phyloP scores from a whole-genome alignment of 2,329 filamentous ascomycete genomes.

The Pestalotiopsis fici region DNA sequence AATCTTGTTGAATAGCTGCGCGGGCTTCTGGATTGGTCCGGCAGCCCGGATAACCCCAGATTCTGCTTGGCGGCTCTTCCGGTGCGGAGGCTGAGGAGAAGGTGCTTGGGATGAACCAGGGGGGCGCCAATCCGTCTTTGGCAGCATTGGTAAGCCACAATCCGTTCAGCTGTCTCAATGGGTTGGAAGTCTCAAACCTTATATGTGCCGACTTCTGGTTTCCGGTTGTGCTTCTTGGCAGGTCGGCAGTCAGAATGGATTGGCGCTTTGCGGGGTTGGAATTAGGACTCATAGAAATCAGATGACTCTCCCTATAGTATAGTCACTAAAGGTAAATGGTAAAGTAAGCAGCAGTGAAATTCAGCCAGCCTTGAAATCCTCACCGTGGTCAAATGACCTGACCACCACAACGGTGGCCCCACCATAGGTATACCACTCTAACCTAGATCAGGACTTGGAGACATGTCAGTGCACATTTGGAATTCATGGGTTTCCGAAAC shows the following conservation, averaged over 20 bases:
- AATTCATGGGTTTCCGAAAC: too few relatives aligned
- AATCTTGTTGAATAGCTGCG: neutral
- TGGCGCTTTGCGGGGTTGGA: neutral
- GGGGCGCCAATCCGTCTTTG: neutral
- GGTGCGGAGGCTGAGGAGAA: conserved; percentile 4
- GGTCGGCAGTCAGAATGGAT: neutral
- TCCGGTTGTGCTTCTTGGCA: neutral
- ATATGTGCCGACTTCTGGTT: neutral
- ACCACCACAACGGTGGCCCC: too few relatives aligned
- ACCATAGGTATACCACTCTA: too few relatives aligned
- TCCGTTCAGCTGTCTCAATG: neutral
- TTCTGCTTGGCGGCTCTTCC: neutral
- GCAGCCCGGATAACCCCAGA: neutral
- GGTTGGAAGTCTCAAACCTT: neutral
- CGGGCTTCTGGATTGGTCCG: neutral
- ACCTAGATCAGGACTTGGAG: too few relatives aligned
- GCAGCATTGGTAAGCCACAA: neutral
- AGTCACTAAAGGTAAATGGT: too few relatives aligned
- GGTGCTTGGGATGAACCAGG: neutral
- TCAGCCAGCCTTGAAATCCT: too few relatives aligned
- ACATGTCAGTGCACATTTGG: too few relatives aligned
- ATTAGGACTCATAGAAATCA: neutral
- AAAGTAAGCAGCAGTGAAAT: too few relatives aligned
- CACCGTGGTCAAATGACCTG: too few relatives aligned
- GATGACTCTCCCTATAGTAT: neutral